Evolutionary conservation across 768 basidiomycete species (phyloP).

Genomic region (Hypholoma sublateritium): DNA sequence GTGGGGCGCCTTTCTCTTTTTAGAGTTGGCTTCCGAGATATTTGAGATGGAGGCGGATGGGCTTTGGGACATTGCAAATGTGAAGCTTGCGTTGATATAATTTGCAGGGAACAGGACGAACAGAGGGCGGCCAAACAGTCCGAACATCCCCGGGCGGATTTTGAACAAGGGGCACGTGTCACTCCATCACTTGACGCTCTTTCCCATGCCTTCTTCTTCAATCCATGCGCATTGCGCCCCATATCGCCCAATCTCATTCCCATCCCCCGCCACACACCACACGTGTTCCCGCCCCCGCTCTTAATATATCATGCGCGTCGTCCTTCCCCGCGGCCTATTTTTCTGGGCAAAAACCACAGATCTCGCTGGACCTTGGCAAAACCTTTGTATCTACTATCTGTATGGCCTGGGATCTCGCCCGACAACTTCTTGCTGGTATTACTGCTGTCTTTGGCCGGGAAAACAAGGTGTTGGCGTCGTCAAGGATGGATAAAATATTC

Average conservation of each 20-base stretch:
- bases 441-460: not conserved
- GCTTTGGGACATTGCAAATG: constrained; percentile 60
- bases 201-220: constrained; percentile 15
- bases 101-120: constrained; percentile 20
- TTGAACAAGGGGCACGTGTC: constrained; percentile 26
- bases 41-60: constrained; percentile 59
- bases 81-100: constrained; percentile 22
- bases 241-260: constrained; percentile 1
- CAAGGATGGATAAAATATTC: not conserved
- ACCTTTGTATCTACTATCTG: not conserved
- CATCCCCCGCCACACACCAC: not conserved
- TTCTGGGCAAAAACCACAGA: not conserved
- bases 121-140: constrained; percentile 23
- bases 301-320: not conserved
- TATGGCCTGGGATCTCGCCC: no score
- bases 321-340: not conserved
- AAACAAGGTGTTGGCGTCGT: not conserved
- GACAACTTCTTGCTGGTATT: not conserved
- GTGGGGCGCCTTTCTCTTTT: constrained; percentile 54
- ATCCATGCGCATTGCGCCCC: constrained; percentile 8
- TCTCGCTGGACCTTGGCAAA: not conserved
- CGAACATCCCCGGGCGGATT: constrained; percentile 25
- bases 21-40: constrained; percentile 51
- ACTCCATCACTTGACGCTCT: constrained; percentile 29
- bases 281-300: not conserved